Base-by-base conservation (phyloP, 176 grass and related monocot genomes). In the Oryza australiensis region DNA sequence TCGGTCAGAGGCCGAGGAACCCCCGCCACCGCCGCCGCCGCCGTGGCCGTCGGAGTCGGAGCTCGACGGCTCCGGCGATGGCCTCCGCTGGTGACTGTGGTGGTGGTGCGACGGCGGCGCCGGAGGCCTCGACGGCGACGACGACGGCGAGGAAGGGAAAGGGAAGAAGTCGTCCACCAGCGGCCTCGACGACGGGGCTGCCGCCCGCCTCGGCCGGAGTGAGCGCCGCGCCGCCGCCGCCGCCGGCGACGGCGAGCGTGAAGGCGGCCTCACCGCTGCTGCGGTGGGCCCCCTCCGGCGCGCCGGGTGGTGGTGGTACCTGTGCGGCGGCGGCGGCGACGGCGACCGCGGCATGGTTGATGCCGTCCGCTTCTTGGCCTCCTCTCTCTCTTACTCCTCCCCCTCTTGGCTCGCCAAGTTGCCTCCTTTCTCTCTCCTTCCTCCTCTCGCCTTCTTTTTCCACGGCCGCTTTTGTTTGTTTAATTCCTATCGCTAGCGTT, bases 281-380 rank as follows among this genome's bases (percentile, higher is more conserved):
- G 37, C 73, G 35, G 32, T 32, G 74, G 28, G 60, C 3, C 48
- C 40, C 23, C 73, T 78, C 45, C 83, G 59, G 35, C 86, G 77
- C 40, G 40, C 63, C 42, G 81, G 45, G 45, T 48, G 45, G 42
- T 43, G 71, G 37, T 80, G 75, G 34, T 40, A 57, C 91, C 83
- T 93, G 75, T 81, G 5, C 34, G 45, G 45, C 41, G 88, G 80
- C 68, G 84, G 67, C 78, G 91, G 38, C 71, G 91, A 40, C 82
- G 82, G 22, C 90, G 90, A 64, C 93, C 87, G 33, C 93, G 90
- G 73, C 93, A 88, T 87, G 79, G 86, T 76, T 80, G 86, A 74
- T 86, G 83, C 86, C 85, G 90, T 84, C 88, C 82, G 79, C 86
- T 72, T 76, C 87, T 85, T 81, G 75, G 45, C 80, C 70, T 75